These are phyloP conservation scores for Phymatotrichopsis omnivora DNA, from an alignment of 2,329 filamentous ascomycete genomes.

Conservation along the genomic window DNA sequence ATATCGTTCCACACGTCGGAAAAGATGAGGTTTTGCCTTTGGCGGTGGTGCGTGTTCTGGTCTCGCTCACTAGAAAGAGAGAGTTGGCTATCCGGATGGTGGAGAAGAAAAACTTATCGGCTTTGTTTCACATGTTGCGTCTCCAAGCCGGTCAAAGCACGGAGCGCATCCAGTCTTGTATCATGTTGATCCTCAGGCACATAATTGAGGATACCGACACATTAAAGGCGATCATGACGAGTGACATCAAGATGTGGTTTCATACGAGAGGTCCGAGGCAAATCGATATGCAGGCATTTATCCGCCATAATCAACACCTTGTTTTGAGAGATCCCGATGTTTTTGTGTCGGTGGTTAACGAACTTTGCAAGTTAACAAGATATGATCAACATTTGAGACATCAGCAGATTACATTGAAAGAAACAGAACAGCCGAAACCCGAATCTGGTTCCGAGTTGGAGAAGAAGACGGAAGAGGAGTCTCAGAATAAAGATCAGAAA, in stretches of 20 bases:
- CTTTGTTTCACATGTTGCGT: conserved; percentile 90
- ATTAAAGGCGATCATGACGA: conserved; percentile 81
- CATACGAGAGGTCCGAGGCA: conserved; percentile 44
- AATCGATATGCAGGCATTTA: conserved; percentile 60
- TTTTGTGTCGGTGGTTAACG: conserved; percentile 79
- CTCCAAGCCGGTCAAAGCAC: conserved; percentile 74
- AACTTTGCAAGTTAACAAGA: conserved; percentile 63
- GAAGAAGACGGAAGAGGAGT: conserved; percentile 24
- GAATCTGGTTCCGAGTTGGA: conserved; percentile 32
- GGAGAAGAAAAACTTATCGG: conserved; percentile 79
- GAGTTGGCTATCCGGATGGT: conserved; percentile 64
- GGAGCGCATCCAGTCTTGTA: conserved; percentile 60
- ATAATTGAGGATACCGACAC: conserved; percentile 90
- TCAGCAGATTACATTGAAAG: conserved; percentile 29
- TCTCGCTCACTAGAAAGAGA: conserved; percentile 75
- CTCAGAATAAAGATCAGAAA: conserved; percentile 27
- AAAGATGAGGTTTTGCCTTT: conserved; percentile 80
- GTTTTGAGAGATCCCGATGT: conserved; percentile 71
- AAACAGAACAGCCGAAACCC: conserved; percentile 30
- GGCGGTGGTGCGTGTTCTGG: conserved; percentile 70
- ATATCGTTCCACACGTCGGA: conserved; percentile 72
- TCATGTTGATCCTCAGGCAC: conserved; percentile 82
- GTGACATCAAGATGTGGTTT: conserved; percentile 73
- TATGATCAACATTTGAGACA: conserved; percentile 36
- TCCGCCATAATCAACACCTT: conserved; percentile 67